These are phyloP conservation scores for Huntiella abstrusa DNA, from an alignment of 2,329 filamentous ascomycete species.

Conservation along the genomic window DNA sequence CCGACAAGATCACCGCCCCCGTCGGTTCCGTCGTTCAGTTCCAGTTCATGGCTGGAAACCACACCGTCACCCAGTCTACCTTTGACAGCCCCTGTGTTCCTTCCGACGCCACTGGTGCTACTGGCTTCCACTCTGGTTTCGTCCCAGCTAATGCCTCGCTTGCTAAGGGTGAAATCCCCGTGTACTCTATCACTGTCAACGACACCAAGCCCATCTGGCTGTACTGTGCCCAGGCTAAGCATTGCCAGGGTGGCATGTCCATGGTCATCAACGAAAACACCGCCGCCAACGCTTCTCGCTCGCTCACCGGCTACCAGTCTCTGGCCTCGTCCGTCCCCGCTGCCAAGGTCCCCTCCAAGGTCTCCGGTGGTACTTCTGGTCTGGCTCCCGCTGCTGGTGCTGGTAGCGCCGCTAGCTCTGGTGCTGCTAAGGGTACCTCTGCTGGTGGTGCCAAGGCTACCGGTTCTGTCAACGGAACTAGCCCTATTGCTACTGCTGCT, in stretches of 20 bases:
- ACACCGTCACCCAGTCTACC: constrained; percentile 61
- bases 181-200: constrained; percentile 53
- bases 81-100: constrained; percentile 44
- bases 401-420: constrained; percentile 1
- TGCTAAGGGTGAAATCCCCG: constrained; percentile 34
- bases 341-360: constrained; percentile 14
- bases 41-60: constrained; percentile 50
- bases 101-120: constrained; percentile 31
- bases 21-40: constrained; percentile 49
- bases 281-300: constrained; percentile 30
- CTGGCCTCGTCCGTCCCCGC: constrained; percentile 19
- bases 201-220: constrained; percentile 56
- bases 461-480: neutral
- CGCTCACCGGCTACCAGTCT: constrained; percentile 29
- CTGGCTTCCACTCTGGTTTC: constrained; percentile 51
- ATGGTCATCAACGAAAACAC: constrained; percentile 60
- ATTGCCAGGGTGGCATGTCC: constrained; percentile 59
- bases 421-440: neutral
- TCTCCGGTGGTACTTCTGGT: constrained; percentile 7
- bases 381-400: constrained; percentile 3
- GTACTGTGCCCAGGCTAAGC: constrained; percentile 55
- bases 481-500: constrained; percentile 8
- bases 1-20: constrained; percentile 47
- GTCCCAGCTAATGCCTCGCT: constrained; percentile 39
- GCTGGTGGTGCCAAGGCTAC: constrained; percentile 6